Evolutionary conservation across 2,329 filamentous ascomycete genomes (phyloP).

Genomic region (Claviceps paspali): DNA sequence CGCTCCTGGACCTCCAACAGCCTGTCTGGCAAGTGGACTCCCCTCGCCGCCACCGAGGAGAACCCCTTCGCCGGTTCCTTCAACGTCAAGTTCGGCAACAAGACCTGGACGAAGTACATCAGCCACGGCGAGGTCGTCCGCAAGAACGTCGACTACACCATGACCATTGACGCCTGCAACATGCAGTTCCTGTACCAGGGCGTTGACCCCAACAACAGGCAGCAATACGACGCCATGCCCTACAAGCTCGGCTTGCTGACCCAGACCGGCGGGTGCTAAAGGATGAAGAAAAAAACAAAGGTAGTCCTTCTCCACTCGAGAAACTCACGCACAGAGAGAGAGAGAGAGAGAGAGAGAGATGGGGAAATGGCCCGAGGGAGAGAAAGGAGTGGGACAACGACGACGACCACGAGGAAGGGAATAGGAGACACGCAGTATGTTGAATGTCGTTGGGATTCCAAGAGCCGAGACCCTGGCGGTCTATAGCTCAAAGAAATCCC

Average conservation of each 20-base stretch:
- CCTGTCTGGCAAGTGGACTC: conserved; percentile 41
- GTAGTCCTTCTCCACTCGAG: too few species aligned
- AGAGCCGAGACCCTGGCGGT: too few species aligned
- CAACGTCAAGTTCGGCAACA: conserved; percentile 28
- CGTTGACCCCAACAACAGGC: conserved; percentile 19
- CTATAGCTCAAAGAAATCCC: too few species aligned
- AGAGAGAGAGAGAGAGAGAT: too few species aligned
- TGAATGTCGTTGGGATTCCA: too few species aligned
- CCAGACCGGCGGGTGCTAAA: background rate
- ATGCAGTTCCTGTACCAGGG: conserved; percentile 52
- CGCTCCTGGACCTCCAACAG: conserved; percentile 47
- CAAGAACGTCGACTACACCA: conserved; percentile 42
- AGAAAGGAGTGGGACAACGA: too few species aligned
- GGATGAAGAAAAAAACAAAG: too few species aligned
- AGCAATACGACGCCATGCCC: conserved; percentile 24
- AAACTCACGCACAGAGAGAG: too few species aligned
- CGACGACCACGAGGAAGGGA: too few species aligned
- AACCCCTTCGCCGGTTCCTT: conserved; percentile 53
- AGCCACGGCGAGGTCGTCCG: conserved; percentile 49
- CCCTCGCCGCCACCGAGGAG: conserved; percentile 37
- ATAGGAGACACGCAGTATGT: too few species aligned
- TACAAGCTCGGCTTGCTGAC: conserved; percentile 1
- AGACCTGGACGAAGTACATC: conserved; percentile 49
- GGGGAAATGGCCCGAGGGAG: too few species aligned
- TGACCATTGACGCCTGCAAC: conserved; percentile 48